Conservation (phyloP, 805 yeast species). For the Pichia pseudocactophila region DNA sequence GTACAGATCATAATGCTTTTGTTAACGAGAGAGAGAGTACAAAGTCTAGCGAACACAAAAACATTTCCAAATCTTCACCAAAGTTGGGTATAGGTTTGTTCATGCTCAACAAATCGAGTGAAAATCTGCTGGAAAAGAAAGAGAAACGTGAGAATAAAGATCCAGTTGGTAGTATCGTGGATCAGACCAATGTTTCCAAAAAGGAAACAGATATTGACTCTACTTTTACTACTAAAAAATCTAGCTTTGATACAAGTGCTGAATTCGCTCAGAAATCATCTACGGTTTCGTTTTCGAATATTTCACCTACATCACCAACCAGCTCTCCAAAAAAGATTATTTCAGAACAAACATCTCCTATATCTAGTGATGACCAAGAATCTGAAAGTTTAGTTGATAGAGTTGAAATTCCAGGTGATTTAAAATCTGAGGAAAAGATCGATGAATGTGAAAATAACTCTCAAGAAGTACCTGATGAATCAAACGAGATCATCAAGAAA, state of each 20-base stretch:
- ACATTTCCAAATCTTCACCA: constrained; percentile 3
- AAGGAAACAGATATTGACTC: neutral
- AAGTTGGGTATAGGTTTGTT: constrained; percentile 8
- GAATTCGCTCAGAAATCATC: neutral
- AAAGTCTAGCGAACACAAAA: neutral
- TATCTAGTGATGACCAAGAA: neutral
- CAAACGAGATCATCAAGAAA: constrained; percentile 7
- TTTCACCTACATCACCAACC: neutral
- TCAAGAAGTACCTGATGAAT: constrained; percentile 2
- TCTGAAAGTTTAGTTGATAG: neutral
- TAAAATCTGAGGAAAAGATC: neutral
- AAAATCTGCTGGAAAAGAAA: constrained; percentile 2
- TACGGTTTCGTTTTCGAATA: neutral
- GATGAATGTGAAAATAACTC: neutral
- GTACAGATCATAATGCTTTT: neutral
- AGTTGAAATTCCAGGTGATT: neutral
- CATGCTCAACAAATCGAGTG: constrained; percentile 6
- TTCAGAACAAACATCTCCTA: neutral
- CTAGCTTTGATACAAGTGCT: neutral
- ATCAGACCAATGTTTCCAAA: no score
- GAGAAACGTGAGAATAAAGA: neutral
- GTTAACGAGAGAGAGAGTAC: neutral
- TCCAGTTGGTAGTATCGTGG: no score
- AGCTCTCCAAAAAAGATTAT: neutral
- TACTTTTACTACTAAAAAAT: neutral